phyloP scores from a whole-genome alignment of 2,329 filamentous ascomycete genomes.

The Cercospora zeina region DNA sequence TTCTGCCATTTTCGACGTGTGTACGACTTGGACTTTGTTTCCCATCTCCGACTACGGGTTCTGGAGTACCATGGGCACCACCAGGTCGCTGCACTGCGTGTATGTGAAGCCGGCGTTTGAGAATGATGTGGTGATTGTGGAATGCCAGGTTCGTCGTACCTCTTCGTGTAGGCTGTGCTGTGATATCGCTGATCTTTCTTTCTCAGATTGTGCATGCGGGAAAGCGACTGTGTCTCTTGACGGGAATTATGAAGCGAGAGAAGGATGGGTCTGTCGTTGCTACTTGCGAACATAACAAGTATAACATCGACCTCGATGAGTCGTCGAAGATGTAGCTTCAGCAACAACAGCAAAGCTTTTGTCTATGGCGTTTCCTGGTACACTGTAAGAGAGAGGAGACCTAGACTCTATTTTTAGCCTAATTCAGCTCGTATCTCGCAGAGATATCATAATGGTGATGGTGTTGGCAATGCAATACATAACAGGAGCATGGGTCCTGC shows the following conservation, averaged over 20 bases:
- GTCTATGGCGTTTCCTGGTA: neutral
- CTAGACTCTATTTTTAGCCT: too few relatives aligned
- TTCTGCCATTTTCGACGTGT: constrained; percentile 31
- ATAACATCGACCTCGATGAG: constrained; percentile 31
- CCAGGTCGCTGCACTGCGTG: constrained; percentile 28
- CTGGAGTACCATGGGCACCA: constrained; percentile 33
- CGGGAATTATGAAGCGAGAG: constrained; percentile 31
- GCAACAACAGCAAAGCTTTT: neutral
- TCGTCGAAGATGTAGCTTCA: constrained; percentile 22
- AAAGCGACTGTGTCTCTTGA: constrained; percentile 30
- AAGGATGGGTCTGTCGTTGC: constrained; percentile 31
- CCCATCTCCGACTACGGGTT: constrained; percentile 29
- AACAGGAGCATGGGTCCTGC: too few relatives aligned
- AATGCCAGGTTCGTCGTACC: constrained; percentile 30
- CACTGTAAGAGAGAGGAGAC: too few relatives aligned
- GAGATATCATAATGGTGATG: too few relatives aligned
- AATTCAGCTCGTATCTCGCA: too few relatives aligned
- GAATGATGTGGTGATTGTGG: constrained; percentile 28
- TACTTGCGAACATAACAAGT: constrained; percentile 35
- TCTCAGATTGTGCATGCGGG: constrained; percentile 33
- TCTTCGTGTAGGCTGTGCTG: neutral
- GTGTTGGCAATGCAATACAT: too few relatives aligned
- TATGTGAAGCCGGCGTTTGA: constrained; percentile 32
- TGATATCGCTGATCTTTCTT: neutral
- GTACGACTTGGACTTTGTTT: constrained; percentile 28